Evolutionary conservation across 441 rosid species (phyloP).

Genomic region (Pelargonium cotyledonis): DNA sequence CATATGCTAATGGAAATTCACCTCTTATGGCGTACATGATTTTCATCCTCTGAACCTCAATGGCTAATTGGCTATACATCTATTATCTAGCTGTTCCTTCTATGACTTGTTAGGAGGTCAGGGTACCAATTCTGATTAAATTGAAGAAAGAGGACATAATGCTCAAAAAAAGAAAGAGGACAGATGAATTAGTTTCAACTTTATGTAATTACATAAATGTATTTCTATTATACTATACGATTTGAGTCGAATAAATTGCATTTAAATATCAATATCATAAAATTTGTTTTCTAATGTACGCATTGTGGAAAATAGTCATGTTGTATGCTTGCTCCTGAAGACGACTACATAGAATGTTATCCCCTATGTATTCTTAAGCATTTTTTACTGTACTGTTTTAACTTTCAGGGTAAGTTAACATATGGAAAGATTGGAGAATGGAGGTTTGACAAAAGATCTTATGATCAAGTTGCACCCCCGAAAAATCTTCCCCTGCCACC

Average conservation of each 20-base stretch:
- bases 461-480: slow-evolving; percentile 51
- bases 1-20: background rate
- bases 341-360: background rate
- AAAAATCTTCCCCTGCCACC: slow-evolving; percentile 90
- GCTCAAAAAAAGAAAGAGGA: background rate
- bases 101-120: background rate
- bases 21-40: background rate
- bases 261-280: too few relatives aligned
- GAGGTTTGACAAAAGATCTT: slow-evolving; percentile 96
- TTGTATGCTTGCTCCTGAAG: background rate
- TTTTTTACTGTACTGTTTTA: slow-evolving; percentile 4
- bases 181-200: too few relatives aligned
- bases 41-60: too few relatives aligned
- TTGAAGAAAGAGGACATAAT: background rate
- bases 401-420: slow-evolving; percentile 66
- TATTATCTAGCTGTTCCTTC: background rate
- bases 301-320: background rate
- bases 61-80: background rate
- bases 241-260: too few relatives aligned
- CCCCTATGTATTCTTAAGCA: too few relatives aligned
- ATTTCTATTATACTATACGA: too few relatives aligned
- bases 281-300: too few relatives aligned
- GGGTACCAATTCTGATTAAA: background rate
- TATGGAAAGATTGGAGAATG: slow-evolving; percentile 93
- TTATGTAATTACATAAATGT: too few relatives aligned